phyloP scores from a whole-genome alignment of 1,284 basidiomycete genomes.

The Marasmius fiardii region DNA sequence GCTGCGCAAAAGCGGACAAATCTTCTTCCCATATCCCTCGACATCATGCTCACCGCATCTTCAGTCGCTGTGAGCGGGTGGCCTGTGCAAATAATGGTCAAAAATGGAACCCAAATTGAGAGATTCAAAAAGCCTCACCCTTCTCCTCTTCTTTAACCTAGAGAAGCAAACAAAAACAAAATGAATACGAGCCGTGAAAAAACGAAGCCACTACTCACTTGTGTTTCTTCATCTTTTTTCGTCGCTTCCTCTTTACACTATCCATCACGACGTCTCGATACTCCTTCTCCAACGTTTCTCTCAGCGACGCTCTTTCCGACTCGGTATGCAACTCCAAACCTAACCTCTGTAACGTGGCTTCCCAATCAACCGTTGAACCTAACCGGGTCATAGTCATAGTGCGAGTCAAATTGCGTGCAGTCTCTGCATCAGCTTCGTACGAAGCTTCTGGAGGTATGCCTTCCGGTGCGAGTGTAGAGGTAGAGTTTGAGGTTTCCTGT shows the following conservation, averaged over 20 bases:
- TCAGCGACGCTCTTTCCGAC: slow-evolving; percentile 41
- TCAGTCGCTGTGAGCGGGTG: slow-evolving; percentile 39
- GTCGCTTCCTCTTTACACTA: slow-evolving; percentile 76
- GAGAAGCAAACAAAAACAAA: slow-evolving; percentile 3
- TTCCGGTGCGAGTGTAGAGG: slow-evolving; percentile 9
- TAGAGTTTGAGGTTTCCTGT: slow-evolving; percentile 5
- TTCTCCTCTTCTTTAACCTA: slow-evolving; percentile 62
- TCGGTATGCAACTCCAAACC: slow-evolving; percentile 52
- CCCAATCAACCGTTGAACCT: slow-evolving; percentile 61
- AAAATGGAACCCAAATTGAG: not conserved
- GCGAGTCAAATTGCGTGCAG: slow-evolving; percentile 69
- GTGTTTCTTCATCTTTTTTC: slow-evolving; percentile 90
- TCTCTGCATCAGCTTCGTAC: slow-evolving; percentile 68
- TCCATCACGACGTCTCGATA: slow-evolving; percentile 67
- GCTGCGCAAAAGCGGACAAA: not conserved
- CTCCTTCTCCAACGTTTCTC: slow-evolving; percentile 51
- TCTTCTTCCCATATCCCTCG: not conserved
- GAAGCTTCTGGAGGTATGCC: slow-evolving; percentile 39
- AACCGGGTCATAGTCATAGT: slow-evolving; percentile 63
- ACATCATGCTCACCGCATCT: slow-evolving; percentile 30
- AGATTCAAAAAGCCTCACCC: slow-evolving; percentile 31
- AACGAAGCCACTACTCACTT: slow-evolving; percentile 53
- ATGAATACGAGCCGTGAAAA: slow-evolving; percentile 1
- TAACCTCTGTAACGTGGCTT: slow-evolving; percentile 54
- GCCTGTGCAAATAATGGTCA: slow-evolving; percentile 24